Conservation (phyloP, 2,329 filamentous ascomycete species). For the Sarocladiaceae sp. region DNA sequence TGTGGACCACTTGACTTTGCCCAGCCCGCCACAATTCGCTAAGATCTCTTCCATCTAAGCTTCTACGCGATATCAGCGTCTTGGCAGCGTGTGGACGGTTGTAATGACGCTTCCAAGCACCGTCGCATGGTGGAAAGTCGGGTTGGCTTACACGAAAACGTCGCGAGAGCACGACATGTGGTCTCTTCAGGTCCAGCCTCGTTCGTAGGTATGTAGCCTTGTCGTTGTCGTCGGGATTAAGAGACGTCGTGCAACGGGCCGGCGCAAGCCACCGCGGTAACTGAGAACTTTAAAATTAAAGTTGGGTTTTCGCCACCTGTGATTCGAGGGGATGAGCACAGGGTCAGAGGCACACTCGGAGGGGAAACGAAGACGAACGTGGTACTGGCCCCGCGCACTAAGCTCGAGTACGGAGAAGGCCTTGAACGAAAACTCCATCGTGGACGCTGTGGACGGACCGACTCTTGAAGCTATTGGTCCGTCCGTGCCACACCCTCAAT, state of each 20-base stretch:
- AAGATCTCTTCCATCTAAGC: conserved; percentile 5
- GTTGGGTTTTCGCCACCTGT: too few species aligned
- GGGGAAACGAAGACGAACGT: too few species aligned
- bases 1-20: background rate
- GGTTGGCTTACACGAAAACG: background rate
- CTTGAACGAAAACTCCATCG: background rate
- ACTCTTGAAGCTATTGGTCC: background rate
- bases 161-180: too few species aligned
- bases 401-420: background rate
- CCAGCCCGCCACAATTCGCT: background rate
- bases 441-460: background rate
- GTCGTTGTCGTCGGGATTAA: background rate
- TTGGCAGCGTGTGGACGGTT: background rate
- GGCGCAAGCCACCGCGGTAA: conserved; percentile 3
- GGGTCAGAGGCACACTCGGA: too few species aligned
- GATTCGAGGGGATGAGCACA: too few species aligned
- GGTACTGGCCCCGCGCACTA: background rate
- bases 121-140: background rate
- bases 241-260: background rate
- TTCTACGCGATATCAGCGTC: background rate
- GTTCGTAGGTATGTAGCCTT: too few species aligned
- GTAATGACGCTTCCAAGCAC: background rate
- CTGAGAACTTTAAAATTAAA: conserved; percentile 5
- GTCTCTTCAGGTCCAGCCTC: too few species aligned
- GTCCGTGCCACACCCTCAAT: background rate